Evolutionary conservation across 2,329 filamentous ascomycete genomes (phyloP).

Genomic region (Fusarium decemcellulare): DNA sequence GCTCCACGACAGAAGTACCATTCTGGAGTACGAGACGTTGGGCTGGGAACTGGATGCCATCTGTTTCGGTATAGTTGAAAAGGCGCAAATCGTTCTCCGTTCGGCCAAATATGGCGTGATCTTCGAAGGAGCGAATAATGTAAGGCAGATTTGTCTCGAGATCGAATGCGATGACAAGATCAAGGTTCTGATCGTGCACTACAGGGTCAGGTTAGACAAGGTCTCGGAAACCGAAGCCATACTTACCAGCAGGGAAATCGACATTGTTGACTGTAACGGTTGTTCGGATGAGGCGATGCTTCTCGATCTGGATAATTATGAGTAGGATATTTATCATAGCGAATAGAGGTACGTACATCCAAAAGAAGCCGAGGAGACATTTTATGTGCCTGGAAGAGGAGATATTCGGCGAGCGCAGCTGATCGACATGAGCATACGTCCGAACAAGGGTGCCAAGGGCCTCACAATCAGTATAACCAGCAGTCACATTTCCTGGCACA

Average conservation of each 20-base stretch:
- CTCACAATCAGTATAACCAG: not conserved
- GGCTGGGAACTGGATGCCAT: conserved; percentile 18
- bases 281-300: not conserved
- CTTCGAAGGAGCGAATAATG: conserved; percentile 3
- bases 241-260: not conserved
- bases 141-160: not conserved
- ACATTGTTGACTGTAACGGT: not conserved
- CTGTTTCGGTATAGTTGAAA: conserved; percentile 20
- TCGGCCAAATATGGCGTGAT: conserved; percentile 20
- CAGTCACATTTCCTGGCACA: not conserved
- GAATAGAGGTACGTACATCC: not conserved
- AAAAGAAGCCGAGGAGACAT: not conserved
- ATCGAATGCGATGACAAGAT: not conserved
- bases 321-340: not conserved
- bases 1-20: not conserved
- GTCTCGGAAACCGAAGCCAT: not conserved
- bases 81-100: conserved; percentile 25
- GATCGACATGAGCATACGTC: not conserved
- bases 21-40: conserved; percentile 11
- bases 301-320: not conserved
- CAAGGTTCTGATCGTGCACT: not conserved
- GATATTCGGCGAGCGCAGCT: conserved; percentile 2
- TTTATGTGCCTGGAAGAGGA: not conserved
- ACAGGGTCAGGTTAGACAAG: not conserved
- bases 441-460: not conserved